Conservation (phyloP, 108 stramenopile species). For the Nannochloropsis oceanica region DNA sequence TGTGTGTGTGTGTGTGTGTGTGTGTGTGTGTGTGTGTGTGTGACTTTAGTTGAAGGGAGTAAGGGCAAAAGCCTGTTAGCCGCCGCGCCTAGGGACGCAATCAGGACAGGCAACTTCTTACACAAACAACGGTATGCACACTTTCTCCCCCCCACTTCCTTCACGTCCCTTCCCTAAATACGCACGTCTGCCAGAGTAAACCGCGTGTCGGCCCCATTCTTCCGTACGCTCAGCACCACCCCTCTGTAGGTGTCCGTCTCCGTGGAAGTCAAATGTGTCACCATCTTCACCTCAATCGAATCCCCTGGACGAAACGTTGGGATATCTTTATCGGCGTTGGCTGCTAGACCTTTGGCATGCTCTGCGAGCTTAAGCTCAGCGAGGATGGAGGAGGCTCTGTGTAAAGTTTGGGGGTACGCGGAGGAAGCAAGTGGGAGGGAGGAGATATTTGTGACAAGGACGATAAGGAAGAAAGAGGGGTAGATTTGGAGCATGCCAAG, state of each 20-base stretch:
- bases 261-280: background rate
- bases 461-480: no score
- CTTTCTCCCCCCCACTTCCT: no score
- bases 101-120: no score
- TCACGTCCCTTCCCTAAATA: background rate
- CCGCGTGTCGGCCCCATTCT: background rate
- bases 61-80: background rate
- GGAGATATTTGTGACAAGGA: no score
- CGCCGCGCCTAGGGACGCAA: no score
- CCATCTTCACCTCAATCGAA: background rate
- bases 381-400: background rate
- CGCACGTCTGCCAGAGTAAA: background rate
- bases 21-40: background rate
- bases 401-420: background rate
- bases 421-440: background rate
- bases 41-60: background rate
- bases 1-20: background rate
- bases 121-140: background rate
- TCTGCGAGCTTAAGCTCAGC: background rate
- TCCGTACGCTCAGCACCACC: background rate
- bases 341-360: background rate
- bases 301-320: background rate
- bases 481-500: no score
- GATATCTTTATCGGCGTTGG: background rate
- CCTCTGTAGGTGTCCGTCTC: background rate